Conservation (phyloP, 805 yeast species). For the Schwanniomyces yamadae region DNA sequence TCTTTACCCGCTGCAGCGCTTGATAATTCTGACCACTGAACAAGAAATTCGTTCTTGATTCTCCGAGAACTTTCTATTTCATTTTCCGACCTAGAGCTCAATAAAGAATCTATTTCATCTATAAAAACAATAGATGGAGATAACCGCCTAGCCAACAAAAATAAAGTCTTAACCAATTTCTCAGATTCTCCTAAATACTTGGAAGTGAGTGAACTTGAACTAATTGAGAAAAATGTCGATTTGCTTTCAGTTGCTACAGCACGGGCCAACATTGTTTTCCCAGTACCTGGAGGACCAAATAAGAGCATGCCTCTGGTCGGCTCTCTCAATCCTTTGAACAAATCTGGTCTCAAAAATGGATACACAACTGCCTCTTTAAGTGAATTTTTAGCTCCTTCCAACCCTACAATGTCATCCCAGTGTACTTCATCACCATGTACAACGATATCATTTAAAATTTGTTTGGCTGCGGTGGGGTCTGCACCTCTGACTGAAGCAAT, state of each 20-base stretch:
- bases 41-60: constrained; percentile 87
- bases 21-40: constrained; percentile 92
- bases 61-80: constrained; percentile 88
- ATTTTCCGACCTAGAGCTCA: constrained; percentile 72
- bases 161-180: constrained; percentile 85
- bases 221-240: constrained; percentile 87
- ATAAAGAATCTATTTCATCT: constrained; percentile 91
- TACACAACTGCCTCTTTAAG: constrained; percentile 93
- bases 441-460: constrained; percentile 83
- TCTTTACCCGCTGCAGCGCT: constrained; percentile 78
- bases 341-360: constrained; percentile 91
- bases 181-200: constrained; percentile 91
- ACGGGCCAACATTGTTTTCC: constrained; percentile 94
- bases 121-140: constrained; percentile 94
- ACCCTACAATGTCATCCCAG: constrained; percentile 95
- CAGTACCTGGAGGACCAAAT: constrained; percentile 99
- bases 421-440: constrained; percentile 86
- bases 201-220: constrained; percentile 87
- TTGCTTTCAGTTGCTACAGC: constrained; percentile 96
- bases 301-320: constrained; percentile 95
- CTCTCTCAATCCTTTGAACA: constrained; percentile 86
- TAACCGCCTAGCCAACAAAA: constrained; percentile 76
- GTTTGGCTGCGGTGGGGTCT: constrained; percentile 75
- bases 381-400: constrained; percentile 83
- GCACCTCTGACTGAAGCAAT: constrained; percentile 63